Evolutionary conservation across 495 filamentous ascomycete species (phyloP).

Genomic region (Tirmania nivea): DNA sequence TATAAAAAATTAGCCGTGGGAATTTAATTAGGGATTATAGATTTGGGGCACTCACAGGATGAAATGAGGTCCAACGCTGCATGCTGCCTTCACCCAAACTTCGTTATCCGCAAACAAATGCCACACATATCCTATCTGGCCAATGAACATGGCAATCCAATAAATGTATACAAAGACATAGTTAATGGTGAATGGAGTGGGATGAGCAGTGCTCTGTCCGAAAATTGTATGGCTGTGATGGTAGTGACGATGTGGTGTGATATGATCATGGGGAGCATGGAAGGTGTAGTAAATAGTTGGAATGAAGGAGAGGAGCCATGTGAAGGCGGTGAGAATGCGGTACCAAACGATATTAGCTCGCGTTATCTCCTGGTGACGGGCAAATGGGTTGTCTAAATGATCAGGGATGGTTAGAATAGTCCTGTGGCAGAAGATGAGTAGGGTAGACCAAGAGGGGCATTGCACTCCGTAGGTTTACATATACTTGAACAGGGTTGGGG

Average conservation of each 20-base stretch:
- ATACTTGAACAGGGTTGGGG: no score
- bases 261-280: constrained; percentile 36
- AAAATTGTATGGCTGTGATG: constrained; percentile 30
- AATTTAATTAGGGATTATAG: no score
- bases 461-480: no score
- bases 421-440: no score
- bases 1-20: not conserved
- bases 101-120: constrained; percentile 48
- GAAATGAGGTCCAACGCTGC: constrained; percentile 60
- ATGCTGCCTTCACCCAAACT: constrained; percentile 40
- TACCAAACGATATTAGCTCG: constrained; percentile 21
- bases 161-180: constrained; percentile 48
- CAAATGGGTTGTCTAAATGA: not conserved
- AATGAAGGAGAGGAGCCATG: constrained; percentile 49
- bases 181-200: constrained; percentile 57
- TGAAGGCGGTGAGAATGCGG: constrained; percentile 44
- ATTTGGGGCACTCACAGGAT: constrained; percentile 32
- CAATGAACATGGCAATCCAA: constrained; percentile 55
- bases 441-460: no score
- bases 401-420: not conserved
- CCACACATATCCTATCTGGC: constrained; percentile 53
- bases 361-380: not conserved
- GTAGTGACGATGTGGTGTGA: constrained; percentile 2
- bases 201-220: constrained; percentile 40
- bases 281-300: constrained; percentile 48